Percentiles rank a stretch among this genome's conserved stretches.
These are phyloP conservation scores for Pachyrhizus erosus DNA, from an alignment of 306 rosid genomes.

Conservation along the genomic window DNA sequence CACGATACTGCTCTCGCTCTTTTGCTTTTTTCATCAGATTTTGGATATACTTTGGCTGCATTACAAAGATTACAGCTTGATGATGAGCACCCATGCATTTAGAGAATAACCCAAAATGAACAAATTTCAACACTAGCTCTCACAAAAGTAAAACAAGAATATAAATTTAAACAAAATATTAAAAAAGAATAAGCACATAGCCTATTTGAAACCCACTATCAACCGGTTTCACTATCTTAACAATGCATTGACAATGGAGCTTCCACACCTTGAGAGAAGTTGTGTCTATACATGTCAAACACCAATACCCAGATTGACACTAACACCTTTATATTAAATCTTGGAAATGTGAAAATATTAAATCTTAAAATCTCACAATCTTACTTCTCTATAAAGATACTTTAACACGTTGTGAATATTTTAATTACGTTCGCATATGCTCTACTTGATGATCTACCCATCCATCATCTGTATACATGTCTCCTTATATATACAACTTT, in stretches of 20 bases:
- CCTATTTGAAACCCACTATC: background rate
- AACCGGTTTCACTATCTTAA: constrained; percentile 14
- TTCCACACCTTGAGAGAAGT: background rate
- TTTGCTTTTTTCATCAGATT: constrained; percentile 66
- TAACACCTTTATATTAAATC: background rate
- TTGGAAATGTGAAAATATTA: background rate
- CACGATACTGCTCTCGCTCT: constrained; percentile 72
- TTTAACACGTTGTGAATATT: background rate
- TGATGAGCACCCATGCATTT: constrained; percentile 26
- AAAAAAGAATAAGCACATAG: constrained; percentile 11
- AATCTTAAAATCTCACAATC: background rate
- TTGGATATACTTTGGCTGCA: constrained; percentile 83
- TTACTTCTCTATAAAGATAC: background rate
- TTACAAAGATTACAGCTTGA: constrained; percentile 28
- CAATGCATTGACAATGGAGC: background rate
- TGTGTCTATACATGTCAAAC: background rate
- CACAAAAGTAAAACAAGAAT: constrained; percentile 29
- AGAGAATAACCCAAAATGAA: constrained; percentile 14
- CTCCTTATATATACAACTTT: background rate
- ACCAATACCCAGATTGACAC: constrained; percentile 15
- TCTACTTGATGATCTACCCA: background rate
- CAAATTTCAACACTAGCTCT: background rate
- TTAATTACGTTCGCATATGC: background rate
- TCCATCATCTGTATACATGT: background rate
- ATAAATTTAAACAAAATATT: constrained; percentile 12